Evolutionary conservation across 148 eudicot species (phyloP), one percentile per base, ranked within the genome.

Genomic region (Fagopyrum esculentum): DNA sequence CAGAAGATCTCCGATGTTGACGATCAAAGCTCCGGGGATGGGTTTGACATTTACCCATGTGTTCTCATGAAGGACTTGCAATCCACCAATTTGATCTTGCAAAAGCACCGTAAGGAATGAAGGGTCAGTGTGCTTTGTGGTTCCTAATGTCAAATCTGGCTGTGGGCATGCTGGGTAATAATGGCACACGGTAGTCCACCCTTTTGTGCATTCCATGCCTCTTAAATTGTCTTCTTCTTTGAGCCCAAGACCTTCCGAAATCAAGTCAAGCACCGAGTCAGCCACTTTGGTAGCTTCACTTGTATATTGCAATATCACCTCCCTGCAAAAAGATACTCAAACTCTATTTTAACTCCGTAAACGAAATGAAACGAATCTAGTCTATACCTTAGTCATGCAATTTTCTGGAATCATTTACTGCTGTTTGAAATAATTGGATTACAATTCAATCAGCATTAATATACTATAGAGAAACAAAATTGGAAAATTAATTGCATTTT

Each of bases 81-180:
- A 26, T 9, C 74, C 74, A 45, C 74, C 74, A 45, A 48, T 17
- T 48, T 71, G 29, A 48, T 71, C 73, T 71, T 71, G 73, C 30
- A 71, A 22, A 4, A 71, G 73, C 35, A 71, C 54, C 45, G 73
- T 71, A 5, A 71, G 29, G 52, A 71, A 71, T 1, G 55, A 3
- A 9, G 74, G 54, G 6, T 71, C 74, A 19, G 74, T 71, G 55
- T 71, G 74, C 19, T 22, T 49, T 45, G 43, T 17, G 35, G 40
- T 19, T 1, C 74, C 74, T 12, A 71, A 4, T 11, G 74, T 47
- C 3, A 46, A 7, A 49, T 71, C 54, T 9, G 74, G 74, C 4
- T 71, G 35, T 45, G 74, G 74, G 55, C 74, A 71, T 17, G 74
- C 12, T n/a, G 74, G 74, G 40, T 71, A 71, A 19, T 71, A 71